Base-by-base conservation (phyloP, 1,284 basidiomycete species). In the Cerrena zonata region DNA sequence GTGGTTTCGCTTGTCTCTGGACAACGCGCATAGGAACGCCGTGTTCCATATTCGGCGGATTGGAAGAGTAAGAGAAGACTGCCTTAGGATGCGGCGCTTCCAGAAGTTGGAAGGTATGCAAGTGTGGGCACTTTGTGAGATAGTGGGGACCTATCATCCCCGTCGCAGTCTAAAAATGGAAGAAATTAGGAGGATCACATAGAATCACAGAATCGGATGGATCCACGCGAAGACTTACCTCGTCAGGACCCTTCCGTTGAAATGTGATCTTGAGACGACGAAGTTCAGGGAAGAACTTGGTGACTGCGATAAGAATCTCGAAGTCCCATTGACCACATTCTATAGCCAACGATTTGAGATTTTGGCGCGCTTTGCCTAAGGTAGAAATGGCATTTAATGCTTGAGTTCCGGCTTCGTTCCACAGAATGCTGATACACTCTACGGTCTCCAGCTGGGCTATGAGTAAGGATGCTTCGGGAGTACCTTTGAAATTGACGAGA, bases 281-380 rank as follows among this genome's bases (percentile, higher is more conserved):
- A 12, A 66, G 54, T 22, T 56, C 42, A 42, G 54, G 58, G 58
- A 66, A 66, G 42, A 63, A 57, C 45, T 53, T 45, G 21, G 55
- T 52, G 18, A 64, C 53, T 15, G 64, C 64, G 18, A 62, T 55
- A 18, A 66, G 36, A 22, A 66, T 58, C 53, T 68, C 66, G 42
- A 57, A 53, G 50, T 68, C 65, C 66, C 66, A 68, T 18, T 50
- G 54, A 45, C 54, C 51, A 49, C 59, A 58, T 51, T 64, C 60
- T 3, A 64, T 23, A 41, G 60, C 52, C 27, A 68, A 61, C 59
- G 61, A 59, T 53, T 60, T 53, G 22, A 68, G 47, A 1, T 51
- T 46, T 1, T 60, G 55, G 12, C 59, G 53, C 15, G 18, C 12
- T 22, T 25, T 4, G 27, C 57, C 49, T 19, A 64, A 47, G 40